These are phyloP conservation scores for Amanita rubescens DNA, from an alignment of 768 basidiomycete genomes.

Conservation along the genomic window DNA sequence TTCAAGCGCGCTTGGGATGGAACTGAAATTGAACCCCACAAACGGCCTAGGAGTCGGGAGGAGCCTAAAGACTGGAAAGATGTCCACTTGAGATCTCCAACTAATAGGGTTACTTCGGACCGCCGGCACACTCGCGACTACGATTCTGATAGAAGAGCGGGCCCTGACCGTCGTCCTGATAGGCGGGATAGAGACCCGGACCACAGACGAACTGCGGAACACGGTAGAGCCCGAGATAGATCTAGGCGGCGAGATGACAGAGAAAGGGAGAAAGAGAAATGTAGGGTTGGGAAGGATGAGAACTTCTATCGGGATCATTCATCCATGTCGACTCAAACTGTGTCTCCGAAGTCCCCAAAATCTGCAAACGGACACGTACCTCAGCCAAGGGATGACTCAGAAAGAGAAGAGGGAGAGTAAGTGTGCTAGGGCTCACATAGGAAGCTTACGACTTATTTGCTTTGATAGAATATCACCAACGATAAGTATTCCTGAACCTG, in stretches of 20 bases:
- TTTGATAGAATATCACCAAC: constrained; percentile 55
- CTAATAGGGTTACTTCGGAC: constrained; percentile 20
- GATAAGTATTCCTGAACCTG: constrained; percentile 16
- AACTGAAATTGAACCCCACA: constrained; percentile 36
- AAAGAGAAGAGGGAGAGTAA: constrained; percentile 92
- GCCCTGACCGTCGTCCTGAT: constrained; percentile 25
- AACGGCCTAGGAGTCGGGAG: constrained; percentile 48
- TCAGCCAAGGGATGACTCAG: constrained; percentile 35
- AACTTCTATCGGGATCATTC: constrained; percentile 22
- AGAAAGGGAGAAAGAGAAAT: constrained; percentile 15
- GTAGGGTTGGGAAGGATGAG: constrained; percentile 22
- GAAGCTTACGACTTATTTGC: constrained; percentile 5
- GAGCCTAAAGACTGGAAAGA: constrained; percentile 67
- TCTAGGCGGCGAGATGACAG: constrained; percentile 16
- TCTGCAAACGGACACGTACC: constrained; percentile 15
- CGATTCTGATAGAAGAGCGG: constrained; percentile 15
- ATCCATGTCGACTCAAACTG: constrained; percentile 16
- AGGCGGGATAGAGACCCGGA: constrained; percentile 28
- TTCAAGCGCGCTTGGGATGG: constrained; percentile 75
- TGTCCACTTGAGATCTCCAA: constrained; percentile 44
- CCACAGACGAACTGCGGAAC: constrained; percentile 14
- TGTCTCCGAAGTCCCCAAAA: constrained; percentile 19
- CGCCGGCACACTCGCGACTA: constrained; percentile 27
- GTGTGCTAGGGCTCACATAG: constrained; percentile 28
- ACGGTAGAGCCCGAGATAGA: constrained; percentile 13